Evolutionary conservation across 1,139 yeast species (phyloP), one percentile per base, ranked within the genome.

Genomic region (Taphrina populina): DNA sequence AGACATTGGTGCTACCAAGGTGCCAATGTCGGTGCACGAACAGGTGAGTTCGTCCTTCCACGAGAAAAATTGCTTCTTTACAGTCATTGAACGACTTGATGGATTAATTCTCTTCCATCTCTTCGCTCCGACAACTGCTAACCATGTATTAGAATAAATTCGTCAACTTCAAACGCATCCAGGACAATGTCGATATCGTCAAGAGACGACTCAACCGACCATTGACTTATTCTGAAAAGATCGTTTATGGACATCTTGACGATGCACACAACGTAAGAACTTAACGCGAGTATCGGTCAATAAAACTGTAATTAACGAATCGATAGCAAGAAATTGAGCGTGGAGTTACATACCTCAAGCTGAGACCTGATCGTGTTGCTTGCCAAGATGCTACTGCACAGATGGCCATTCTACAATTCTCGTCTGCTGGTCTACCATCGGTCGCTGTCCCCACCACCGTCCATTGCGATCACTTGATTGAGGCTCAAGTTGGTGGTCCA

Each of bases 331-430:
- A 87, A 62, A 88, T 90, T 67, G 86, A 84, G 76, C 86, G 97
- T 76, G 98, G 98, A 76, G 86, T 84, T 61, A 85, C 96, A 37
- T 92, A 92, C 78, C 80, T 92, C 76, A 90, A 92, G 76, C 83
- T 92, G 72, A 86, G 96, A 77, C 98, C 98, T 60, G 98, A 92
- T 75, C 87, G 98, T 77, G 97, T 92, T 67, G 97, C 98, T 61
- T 90, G 96, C 81, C 98, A 92, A 79, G 98, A 92, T 80, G 98
- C 98, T 66, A 90, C 97, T 63, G 98, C 98, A 65, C 98, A 92
- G 78, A 92, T 92, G 98, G 97, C 97, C 64, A 87, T 92, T 68
- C 79, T 92, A 71, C 98, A 92, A 79, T 90, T 90, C 75, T 90
- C 90, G 96, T 84, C 95, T 65, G 96, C 96, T 64, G 95, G 95